A percentile compares a stretch with the other conserved stretches of the same genome.
These are phyloP conservation scores for Cladophialophora psammophila DNA, from an alignment of 2,329 filamentous ascomycete genomes.

Conservation along the genomic window DNA sequence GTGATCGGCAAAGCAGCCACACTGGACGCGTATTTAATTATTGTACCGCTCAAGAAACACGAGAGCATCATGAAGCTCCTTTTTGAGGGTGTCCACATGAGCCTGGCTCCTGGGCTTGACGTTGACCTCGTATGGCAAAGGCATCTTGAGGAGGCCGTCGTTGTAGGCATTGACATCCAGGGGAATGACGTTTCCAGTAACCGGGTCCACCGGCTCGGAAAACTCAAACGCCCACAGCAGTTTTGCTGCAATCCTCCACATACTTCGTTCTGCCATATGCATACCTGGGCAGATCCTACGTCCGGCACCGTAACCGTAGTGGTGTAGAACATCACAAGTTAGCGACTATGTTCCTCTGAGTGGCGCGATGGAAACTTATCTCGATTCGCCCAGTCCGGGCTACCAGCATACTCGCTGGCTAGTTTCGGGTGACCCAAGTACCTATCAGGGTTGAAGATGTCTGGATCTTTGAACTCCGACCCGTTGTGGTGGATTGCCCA, in stretches of 20 bases:
- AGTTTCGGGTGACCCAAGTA: conserved; percentile 21
- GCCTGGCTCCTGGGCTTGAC: conserved; percentile 2
- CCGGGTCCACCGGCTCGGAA: conserved; percentile 9
- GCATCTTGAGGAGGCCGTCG: background rate
- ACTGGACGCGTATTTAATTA: too few relatives aligned
- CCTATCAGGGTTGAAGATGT: conserved; percentile 20
- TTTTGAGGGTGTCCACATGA: background rate
- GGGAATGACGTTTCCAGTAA: background rate
- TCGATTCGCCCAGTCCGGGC: background rate
- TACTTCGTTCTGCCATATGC: conserved; percentile 7
- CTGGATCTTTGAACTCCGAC: too few relatives aligned
- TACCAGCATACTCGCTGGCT: conserved; percentile 11
- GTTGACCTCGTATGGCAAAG: conserved; percentile 8
- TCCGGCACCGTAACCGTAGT: conserved; percentile 8
- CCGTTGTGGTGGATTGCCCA: conserved; percentile 25
- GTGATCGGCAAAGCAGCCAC: too few relatives aligned
- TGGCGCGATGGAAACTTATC: background rate
- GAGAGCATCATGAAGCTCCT: background rate
- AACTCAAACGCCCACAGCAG: conserved; percentile 10
- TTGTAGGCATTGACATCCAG: conserved; percentile 14
- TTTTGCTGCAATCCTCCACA: background rate
- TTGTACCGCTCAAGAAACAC: background rate
- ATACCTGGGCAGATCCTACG: conserved; percentile 10
- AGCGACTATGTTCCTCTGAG: too few relatives aligned
- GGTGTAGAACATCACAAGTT: background rate